Evolutionary conservation across 140 eudicot genomes (phyloP).

Genomic region (Senecio squalidus): DNA sequence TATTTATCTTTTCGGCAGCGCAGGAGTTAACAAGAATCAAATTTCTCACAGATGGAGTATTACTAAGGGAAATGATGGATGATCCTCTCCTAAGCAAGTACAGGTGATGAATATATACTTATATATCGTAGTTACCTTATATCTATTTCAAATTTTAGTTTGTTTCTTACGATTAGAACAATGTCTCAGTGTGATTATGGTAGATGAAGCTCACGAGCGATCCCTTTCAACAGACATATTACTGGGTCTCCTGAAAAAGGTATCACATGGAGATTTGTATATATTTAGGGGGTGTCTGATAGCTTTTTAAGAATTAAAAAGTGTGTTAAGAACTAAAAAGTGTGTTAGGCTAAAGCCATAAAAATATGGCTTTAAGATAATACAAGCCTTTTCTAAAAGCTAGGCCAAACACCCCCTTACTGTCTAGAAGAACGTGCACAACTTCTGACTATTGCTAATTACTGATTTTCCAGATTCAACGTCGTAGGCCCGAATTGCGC

Average conservation of each 20-base stretch:
- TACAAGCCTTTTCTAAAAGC: too few species aligned
- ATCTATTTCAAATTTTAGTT: background rate
- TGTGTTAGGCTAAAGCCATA: too few species aligned
- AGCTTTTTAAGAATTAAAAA: too few species aligned
- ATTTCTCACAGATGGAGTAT: conserved; percentile 95
- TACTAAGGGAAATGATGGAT: conserved; percentile 97
- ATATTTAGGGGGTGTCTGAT: too few species aligned
- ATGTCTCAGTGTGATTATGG: conserved; percentile 80
- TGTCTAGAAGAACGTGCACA: background rate
- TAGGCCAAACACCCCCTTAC: too few species aligned
- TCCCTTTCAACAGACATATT: conserved; percentile 88
- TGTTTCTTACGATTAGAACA: background rate
- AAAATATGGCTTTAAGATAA: too few species aligned
- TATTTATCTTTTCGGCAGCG: conserved; percentile 29
- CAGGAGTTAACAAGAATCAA: conserved; percentile 91
- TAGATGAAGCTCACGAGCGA: conserved; percentile 98
- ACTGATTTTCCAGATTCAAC: conserved; percentile 61
- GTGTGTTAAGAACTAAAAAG: too few species aligned
- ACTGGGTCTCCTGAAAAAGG: conserved; percentile 94
- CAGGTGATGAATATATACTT: conserved; percentile 44
- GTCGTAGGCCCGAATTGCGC: conserved; percentile 89
- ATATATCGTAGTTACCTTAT: background rate
- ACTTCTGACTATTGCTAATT: conserved; percentile 1
- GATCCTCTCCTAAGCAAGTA: conserved; percentile 95
- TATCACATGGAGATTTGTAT: too few species aligned